Conservation (phyloP, 2,329 filamentous ascomycete genomes). For the Diplodia corticola region DNA sequence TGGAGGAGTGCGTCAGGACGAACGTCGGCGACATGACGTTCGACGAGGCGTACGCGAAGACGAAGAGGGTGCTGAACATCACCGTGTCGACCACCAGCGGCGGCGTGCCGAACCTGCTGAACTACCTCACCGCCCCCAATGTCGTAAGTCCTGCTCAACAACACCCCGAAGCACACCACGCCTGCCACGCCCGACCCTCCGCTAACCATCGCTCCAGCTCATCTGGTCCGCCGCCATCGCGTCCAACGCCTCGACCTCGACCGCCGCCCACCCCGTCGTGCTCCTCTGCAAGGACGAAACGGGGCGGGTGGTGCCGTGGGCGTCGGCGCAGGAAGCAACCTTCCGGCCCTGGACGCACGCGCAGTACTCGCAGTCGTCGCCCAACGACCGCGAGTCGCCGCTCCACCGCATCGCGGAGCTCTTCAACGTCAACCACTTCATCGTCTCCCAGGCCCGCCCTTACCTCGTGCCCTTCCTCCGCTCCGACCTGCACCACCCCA, state of each 20-base stretch:
- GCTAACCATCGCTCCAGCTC: slow-evolving; percentile 51
- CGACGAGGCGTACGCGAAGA: slow-evolving; percentile 84
- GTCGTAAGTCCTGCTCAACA: slow-evolving; percentile 62
- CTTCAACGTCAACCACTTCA: slow-evolving; percentile 94
- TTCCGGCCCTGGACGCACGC: slow-evolving; percentile 67
- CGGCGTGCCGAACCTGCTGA: slow-evolving; percentile 80
- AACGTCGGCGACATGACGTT: slow-evolving; percentile 91
- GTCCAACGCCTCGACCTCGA: slow-evolving; percentile 67
- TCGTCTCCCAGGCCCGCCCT: slow-evolving; percentile 87
- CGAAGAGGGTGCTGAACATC: slow-evolving; percentile 87
- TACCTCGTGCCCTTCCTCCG: slow-evolving; percentile 85
- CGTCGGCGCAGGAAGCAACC: slow-evolving; percentile 58
- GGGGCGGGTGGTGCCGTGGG: slow-evolving; percentile 74
- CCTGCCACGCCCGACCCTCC: too few relatives aligned
- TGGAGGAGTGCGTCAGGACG: slow-evolving; percentile 79
- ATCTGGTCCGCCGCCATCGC: slow-evolving; percentile 79
- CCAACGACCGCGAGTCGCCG: slow-evolving; percentile 66
- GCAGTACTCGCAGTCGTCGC: slow-evolving; percentile 36
- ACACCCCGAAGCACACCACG: too few relatives aligned
- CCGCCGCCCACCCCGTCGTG: slow-evolving; percentile 65
- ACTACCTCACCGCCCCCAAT: slow-evolving; percentile 90
- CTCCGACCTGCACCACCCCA: slow-evolving; percentile 74
- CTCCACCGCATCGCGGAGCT: slow-evolving; percentile 74
- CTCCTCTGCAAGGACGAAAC: slow-evolving; percentile 77
- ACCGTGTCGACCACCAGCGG: slow-evolving; percentile 77